Conservation (phyloP, 768 basidiomycete species). For the Scleroderma citrinum region DNA sequence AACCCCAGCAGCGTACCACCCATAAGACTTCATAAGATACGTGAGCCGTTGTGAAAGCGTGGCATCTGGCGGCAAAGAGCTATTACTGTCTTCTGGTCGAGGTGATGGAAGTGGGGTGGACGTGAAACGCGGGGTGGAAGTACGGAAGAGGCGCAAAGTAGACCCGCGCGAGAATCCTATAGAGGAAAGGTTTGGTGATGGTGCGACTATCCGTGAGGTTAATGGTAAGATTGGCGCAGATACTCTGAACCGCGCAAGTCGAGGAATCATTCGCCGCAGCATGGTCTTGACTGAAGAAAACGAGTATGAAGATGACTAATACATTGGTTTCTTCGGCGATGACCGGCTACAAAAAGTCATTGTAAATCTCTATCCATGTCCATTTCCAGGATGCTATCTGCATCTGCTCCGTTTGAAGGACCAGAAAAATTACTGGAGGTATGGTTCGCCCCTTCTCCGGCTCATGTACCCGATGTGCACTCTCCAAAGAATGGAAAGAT, state of each 20-base stretch:
- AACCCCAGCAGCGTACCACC: slow-evolving; percentile 92
- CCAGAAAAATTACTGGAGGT: slow-evolving; percentile 95
- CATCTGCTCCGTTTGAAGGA: slow-evolving; percentile 73
- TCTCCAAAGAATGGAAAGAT: slow-evolving; percentile 37
- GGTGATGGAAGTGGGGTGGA: slow-evolving; percentile 21
- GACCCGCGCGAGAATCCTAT: slow-evolving; percentile 25
- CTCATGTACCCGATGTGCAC: slow-evolving; percentile 46
- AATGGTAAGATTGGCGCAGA: slow-evolving; percentile 47
- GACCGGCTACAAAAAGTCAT: too few species aligned
- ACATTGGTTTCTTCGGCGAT: neutral
- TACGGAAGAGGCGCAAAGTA: slow-evolving; percentile 43
- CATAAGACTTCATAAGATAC: slow-evolving; percentile 84
- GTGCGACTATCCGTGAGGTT: slow-evolving; percentile 31
- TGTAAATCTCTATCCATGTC: too few species aligned
- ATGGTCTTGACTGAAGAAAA: neutral
- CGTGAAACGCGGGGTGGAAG: slow-evolving; percentile 41
- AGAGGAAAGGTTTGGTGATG: slow-evolving; percentile 25
- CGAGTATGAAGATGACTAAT: neutral
- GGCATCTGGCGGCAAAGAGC: slow-evolving; percentile 40
- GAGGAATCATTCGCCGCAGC: slow-evolving; percentile 36
- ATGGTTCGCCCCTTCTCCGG: slow-evolving; percentile 86
- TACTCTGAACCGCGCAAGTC: slow-evolving; percentile 42
- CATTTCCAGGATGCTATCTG: neutral
- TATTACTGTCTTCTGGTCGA: slow-evolving; percentile 5
- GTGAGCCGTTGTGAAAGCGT: slow-evolving; percentile 68